These are phyloP conservation scores for Melocanna baccifera DNA, from an alignment of 176 grass and related monocot genomes.

Conservation along the genomic window DNA sequence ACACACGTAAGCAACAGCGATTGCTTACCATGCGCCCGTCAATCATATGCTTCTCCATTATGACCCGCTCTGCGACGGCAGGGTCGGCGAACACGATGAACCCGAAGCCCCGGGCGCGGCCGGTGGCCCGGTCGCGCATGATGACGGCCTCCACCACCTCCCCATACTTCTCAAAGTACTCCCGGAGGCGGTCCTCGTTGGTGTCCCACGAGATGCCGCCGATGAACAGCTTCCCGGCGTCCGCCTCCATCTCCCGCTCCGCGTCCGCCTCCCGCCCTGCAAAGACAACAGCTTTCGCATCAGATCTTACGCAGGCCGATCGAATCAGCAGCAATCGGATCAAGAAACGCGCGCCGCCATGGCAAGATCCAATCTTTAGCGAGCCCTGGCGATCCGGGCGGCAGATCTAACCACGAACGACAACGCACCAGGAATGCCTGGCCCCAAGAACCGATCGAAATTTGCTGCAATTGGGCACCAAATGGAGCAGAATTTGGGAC, in stretches of 20 bases:
- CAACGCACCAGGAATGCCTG: slow-evolving; percentile 35
- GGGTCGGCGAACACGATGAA: slow-evolving; percentile 87
- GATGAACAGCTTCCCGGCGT: slow-evolving; percentile 83
- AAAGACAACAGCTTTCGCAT: slow-evolving; percentile 39
- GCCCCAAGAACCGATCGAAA: slow-evolving; percentile 42
- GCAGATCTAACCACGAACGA: slow-evolving; percentile 38
- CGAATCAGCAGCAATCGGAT: slow-evolving; percentile 41
- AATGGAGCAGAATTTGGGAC: slow-evolving; percentile 34
- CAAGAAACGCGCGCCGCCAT: slow-evolving; percentile 2
- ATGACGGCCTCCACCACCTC: slow-evolving; percentile 88
- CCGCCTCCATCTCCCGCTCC: slow-evolving; percentile 58
- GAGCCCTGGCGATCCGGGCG: neutral
- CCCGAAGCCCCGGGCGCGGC: slow-evolving; percentile 75
- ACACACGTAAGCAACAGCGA: neutral
- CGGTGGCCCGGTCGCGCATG: slow-evolving; percentile 78
- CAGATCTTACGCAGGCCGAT: slow-evolving; percentile 44
- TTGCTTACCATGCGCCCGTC: slow-evolving; percentile 78
- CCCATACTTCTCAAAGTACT: slow-evolving; percentile 81
- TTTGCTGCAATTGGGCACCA: slow-evolving; percentile 20
- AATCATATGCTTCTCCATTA: slow-evolving; percentile 87
- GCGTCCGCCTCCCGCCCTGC: slow-evolving; percentile 19
- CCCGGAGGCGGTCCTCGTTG: slow-evolving; percentile 76
- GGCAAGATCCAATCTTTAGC: slow-evolving; percentile 22
- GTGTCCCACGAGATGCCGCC: slow-evolving; percentile 98
- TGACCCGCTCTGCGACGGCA: slow-evolving; percentile 57